Evolutionary conservation across 2,329 filamentous ascomycete species (phyloP).

Genomic region (Zymoseptoria crescenta): DNA sequence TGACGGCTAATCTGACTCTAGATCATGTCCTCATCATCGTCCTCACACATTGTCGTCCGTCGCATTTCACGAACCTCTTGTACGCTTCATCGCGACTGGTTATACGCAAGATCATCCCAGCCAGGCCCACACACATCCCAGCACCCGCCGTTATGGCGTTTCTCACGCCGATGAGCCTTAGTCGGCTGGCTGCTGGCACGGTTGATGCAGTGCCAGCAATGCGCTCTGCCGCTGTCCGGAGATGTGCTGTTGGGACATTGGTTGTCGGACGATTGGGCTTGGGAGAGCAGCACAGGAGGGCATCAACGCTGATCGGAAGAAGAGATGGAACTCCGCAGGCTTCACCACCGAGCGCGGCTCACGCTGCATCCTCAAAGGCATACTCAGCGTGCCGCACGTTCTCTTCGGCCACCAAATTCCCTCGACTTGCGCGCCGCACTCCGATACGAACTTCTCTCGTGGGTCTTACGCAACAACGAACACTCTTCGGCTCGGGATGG

Average conservation of each 20-base stretch:
- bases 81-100: not conserved
- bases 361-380: not conserved
- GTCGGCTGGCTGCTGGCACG: not conserved
- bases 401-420: not conserved
- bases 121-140: not conserved
- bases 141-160: not conserved
- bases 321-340: not conserved
- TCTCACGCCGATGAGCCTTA: not conserved
- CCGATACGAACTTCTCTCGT: conserved; percentile 17
- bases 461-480: conserved; percentile 37
- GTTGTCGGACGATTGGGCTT: not conserved
- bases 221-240: not conserved
- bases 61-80: not conserved
- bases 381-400: not conserved
- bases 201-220: not conserved
- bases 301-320: not conserved
- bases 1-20: not conserved
- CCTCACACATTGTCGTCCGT: not conserved
- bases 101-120: not conserved
- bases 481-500: conserved; percentile 35
- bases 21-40: not conserved
- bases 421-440: conserved; percentile 1
- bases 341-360: not conserved
- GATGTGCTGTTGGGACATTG: not conserved
- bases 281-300: not conserved